Evolutionary conservation across 208 protist genomes (phyloP).

Genomic region (Wallacemonas rigidus): DNA sequence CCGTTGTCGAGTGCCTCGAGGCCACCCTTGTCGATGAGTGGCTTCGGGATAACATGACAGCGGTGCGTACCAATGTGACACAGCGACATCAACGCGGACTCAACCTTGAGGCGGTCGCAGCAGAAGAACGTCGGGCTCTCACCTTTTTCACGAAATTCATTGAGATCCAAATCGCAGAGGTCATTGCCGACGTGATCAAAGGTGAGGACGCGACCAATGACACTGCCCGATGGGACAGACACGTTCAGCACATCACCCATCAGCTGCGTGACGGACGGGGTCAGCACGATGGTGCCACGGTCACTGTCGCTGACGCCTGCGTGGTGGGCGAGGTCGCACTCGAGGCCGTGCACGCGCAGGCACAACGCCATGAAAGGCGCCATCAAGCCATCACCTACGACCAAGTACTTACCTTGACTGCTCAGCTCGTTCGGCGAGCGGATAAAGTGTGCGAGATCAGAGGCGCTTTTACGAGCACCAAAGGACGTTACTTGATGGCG

Average conservation of each 20-base stretch:
- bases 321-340: slow-evolving; percentile 88
- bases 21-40: slow-evolving; percentile 73
- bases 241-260: slow-evolving; percentile 92
- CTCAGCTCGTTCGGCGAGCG: slow-evolving; percentile 47
- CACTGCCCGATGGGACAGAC: slow-evolving; percentile 87
- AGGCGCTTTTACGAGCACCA: slow-evolving; percentile 51
- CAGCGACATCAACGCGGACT: slow-evolving; percentile 81
- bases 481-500: slow-evolving; percentile 59
- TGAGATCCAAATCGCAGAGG: slow-evolving; percentile 92
- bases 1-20: slow-evolving; percentile 81
- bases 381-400: slow-evolving; percentile 91
- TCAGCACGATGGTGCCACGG: slow-evolving; percentile 86
- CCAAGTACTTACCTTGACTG: slow-evolving; percentile 78
- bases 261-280: slow-evolving; percentile 90
- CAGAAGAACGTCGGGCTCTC: slow-evolving; percentile 94
- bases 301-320: slow-evolving; percentile 67
- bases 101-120: slow-evolving; percentile 88
- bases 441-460: slow-evolving; percentile 50
- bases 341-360: slow-evolving; percentile 85
- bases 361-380: slow-evolving; percentile 92
- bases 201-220: slow-evolving; percentile 85
- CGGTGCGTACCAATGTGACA: slow-evolving; percentile 82
- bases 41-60: slow-evolving; percentile 83
- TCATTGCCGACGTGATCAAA: slow-evolving; percentile 93
- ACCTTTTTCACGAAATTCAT: slow-evolving; percentile 92